These are phyloP conservation scores for Corymbia calophylla DNA, from an alignment of 441 rosid genomes.

Conservation along the genomic window DNA sequence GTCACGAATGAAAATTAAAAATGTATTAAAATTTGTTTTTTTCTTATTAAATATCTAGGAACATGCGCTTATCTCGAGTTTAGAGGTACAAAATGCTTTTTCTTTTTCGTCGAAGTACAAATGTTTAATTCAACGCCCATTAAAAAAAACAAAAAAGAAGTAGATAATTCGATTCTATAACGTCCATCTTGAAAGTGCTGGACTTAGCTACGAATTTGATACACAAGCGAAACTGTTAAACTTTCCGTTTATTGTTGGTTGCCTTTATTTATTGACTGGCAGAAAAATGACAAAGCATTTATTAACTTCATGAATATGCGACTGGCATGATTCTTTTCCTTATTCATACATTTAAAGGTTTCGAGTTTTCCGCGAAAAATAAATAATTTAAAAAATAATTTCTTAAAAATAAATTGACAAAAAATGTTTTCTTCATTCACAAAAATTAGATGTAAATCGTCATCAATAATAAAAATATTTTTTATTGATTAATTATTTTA, in stretches of 20 bases:
- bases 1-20: not conserved
- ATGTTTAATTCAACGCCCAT: not conserved
- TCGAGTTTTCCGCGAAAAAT: not conserved
- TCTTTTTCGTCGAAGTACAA: not conserved
- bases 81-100: too few species aligned
- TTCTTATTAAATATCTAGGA: not conserved
- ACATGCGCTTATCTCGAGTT: fast-evolving
- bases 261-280: not conserved
- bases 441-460: fast-evolving
- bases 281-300: not conserved
- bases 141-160: not conserved
- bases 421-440: fast-evolving
- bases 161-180: not conserved
- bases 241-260: not conserved
- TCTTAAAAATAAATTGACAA: not conserved
- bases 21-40: not conserved
- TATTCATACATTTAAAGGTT: too few species aligned
- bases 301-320: not conserved
- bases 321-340: not conserved
- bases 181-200: not conserved
- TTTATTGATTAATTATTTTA: not conserved
- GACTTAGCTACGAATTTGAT: not conserved
- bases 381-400: not conserved
- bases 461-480: fast-evolving
- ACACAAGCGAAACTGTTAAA: not conserved